A percentile compares a stretch with the other conserved stretches of the same genome.
Conservation (phyloP, 2,329 filamentous ascomycete genomes). For the Endothia cerciana region DNA sequence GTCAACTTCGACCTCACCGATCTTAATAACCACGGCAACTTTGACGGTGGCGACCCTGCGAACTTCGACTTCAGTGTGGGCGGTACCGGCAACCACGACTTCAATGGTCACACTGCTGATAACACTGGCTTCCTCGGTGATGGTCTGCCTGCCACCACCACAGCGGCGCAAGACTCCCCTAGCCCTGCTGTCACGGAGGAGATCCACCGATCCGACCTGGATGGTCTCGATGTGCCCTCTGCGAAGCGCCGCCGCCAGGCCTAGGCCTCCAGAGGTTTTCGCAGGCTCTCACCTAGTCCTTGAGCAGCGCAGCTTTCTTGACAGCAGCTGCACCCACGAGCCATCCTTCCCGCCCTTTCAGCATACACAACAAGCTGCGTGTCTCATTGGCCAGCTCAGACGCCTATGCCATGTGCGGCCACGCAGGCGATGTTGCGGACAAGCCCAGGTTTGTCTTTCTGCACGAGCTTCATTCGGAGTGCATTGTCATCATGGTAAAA, state of each 20-base stretch:
- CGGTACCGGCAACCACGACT: not conserved
- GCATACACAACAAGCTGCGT: not conserved
- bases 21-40: slow-evolving; percentile 39
- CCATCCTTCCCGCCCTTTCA: not conserved
- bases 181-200: slow-evolving; percentile 57
- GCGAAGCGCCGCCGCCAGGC: slow-evolving; percentile 39
- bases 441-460: not conserved
- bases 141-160: slow-evolving; percentile 26
- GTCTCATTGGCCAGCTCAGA: not conserved
- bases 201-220: slow-evolving; percentile 49
- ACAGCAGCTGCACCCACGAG: no score
- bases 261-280: slow-evolving; percentile 24
- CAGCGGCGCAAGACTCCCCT: slow-evolving; percentile 42
- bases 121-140: slow-evolving; percentile 16
- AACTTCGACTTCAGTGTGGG: slow-evolving; percentile 27
- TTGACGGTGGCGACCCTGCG: slow-evolving; percentile 29
- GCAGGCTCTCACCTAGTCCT: not conserved
- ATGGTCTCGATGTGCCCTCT: slow-evolving; percentile 34
- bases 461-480: not conserved
- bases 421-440: not conserved
- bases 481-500: no score
- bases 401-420: not conserved
- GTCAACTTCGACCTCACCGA: slow-evolving; percentile 54
- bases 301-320: no score
- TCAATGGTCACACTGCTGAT: not conserved